phyloP scores from a whole-genome alignment of 371 early-diverging fungal genomes.

The Rhizomucor pusillus region DNA sequence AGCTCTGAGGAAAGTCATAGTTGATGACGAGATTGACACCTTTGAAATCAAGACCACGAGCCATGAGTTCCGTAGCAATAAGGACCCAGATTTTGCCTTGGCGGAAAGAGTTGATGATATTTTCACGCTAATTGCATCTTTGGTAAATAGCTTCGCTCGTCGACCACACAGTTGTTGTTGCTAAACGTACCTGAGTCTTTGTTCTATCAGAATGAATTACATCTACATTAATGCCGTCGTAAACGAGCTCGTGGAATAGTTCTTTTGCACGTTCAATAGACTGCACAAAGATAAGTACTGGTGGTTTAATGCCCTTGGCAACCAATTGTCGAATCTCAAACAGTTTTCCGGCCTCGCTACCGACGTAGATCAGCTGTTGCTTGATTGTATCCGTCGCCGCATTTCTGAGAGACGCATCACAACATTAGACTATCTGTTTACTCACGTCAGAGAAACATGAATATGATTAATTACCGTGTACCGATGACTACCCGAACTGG shows the following conservation, averaged over 20 bases:
- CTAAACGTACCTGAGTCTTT: constrained; percentile 63
- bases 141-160: background rate
- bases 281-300: constrained; percentile 93
- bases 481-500: constrained; percentile 90
- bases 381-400: constrained; percentile 90
- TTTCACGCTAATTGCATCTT: constrained; percentile 79
- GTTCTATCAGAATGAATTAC: constrained; percentile 94
- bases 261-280: constrained; percentile 95
- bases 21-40: constrained; percentile 92
- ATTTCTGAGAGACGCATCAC: constrained; percentile 49
- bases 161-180: background rate
- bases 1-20: constrained; percentile 95
- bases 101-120: constrained; percentile 88
- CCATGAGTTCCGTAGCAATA: constrained; percentile 97
- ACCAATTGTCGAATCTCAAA: constrained; percentile 89
- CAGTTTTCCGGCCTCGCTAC: constrained; percentile 92
- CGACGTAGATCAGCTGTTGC: constrained; percentile 90
- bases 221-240: constrained; percentile 96
- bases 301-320: constrained; percentile 81
- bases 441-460: constrained; percentile 3
- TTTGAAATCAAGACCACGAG: constrained; percentile 94
- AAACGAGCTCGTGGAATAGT: constrained; percentile 91
- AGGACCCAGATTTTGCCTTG: constrained; percentile 91
- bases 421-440: background rate
- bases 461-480: constrained; percentile 75